A percentile compares a stretch with the other conserved stretches of the same genome.
phyloP scores from a whole-genome alignment of 2,329 filamentous ascomycete genomes.

The Tricladium varicosporioides region DNA sequence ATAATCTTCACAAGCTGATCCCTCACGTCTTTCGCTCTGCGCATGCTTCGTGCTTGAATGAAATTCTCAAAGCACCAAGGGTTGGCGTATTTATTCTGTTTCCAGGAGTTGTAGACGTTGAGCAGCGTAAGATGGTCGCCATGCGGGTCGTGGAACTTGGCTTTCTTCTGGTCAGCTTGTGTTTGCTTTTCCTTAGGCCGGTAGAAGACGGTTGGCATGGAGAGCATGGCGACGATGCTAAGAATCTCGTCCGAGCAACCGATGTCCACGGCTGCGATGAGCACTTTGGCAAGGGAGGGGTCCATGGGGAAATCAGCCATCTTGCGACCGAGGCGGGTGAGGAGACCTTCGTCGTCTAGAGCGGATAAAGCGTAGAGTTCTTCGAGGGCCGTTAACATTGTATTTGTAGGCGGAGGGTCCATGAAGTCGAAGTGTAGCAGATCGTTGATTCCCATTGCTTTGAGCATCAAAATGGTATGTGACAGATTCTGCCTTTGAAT shows the following conservation, averaged over 20 bases:
- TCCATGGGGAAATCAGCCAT: constrained; percentile 99
- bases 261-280: constrained; percentile 84
- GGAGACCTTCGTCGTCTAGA: constrained; percentile 88
- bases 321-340: constrained; percentile 88
- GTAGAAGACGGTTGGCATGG: constrained; percentile 84
- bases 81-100: constrained; percentile 74
- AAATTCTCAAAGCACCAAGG: constrained; percentile 99
- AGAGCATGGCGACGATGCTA: constrained; percentile 92
- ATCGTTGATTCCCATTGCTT: constrained; percentile 99
- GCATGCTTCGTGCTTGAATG: constrained; percentile 87
- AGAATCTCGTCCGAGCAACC: constrained; percentile 92
- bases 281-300: constrained; percentile 82
- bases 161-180: constrained; percentile 95
- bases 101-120: constrained; percentile 98
- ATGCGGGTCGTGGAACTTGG: constrained; percentile 93
- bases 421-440: constrained; percentile 97
- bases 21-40: constrained; percentile 85
- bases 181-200: constrained; percentile 96
- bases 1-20: constrained; percentile 93
- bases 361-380: constrained; percentile 91
- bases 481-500: constrained; percentile 94
- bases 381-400: constrained; percentile 93
- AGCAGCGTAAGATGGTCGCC: constrained; percentile 93
- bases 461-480: constrained; percentile 93
- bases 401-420: constrained; percentile 96